Base-by-base conservation (phyloP, 2,329 filamentous ascomycete genomes). In the Ramichloridium luteum region DNA sequence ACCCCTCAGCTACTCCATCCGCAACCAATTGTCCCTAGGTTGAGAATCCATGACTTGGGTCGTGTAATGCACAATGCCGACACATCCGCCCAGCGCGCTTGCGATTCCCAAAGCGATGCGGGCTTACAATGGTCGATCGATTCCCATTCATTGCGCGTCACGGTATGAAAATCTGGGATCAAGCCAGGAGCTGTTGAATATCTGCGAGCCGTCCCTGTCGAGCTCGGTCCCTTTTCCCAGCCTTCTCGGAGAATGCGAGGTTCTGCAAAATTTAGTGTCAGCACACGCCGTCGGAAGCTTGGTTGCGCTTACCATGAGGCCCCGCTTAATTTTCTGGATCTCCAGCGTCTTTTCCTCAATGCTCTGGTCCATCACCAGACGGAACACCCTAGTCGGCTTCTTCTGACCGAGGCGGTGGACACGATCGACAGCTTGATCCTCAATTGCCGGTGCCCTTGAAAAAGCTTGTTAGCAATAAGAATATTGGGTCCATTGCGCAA, bases 371-470 rank as follows among this genome's bases (percentile, higher is more conserved):
- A 93, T 79, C 2, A 93, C 72, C 6, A 93, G 62, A 28, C 84
- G 67, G 65, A 83, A 90, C 1, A 93, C 77, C 1, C 74, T 85
- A 0, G 79, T 85, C 38, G 77, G 70, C 22, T 80, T 70, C 41
- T 69, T 86, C 59, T 93, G 86, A 0, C 85, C 85, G 0, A 93
- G 65, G 1, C 85, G 70, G 51, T 93, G 82, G 5, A 93, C 84
- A 4, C 85, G 77, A 51, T 93, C 85, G 3, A 93, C 70, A 3
- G 86, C 86, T 53, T 93, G 85, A 45, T 93, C 84, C 55, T 93
- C 85, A 34, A 93, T 90, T 1, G 84, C 84, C 0, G 85, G 85
- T 2, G 85, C 84, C 46, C 38, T 18, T 13, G 4, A 17, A 13
- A 13, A n/a, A n/a, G n/a, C n/a, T n/a, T n/a, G n/a, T n/a, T n/a